Evolutionary conservation across 169 alveolate genomes (phyloP).

Genomic region (Plasmodium cynomolgi): DNA sequence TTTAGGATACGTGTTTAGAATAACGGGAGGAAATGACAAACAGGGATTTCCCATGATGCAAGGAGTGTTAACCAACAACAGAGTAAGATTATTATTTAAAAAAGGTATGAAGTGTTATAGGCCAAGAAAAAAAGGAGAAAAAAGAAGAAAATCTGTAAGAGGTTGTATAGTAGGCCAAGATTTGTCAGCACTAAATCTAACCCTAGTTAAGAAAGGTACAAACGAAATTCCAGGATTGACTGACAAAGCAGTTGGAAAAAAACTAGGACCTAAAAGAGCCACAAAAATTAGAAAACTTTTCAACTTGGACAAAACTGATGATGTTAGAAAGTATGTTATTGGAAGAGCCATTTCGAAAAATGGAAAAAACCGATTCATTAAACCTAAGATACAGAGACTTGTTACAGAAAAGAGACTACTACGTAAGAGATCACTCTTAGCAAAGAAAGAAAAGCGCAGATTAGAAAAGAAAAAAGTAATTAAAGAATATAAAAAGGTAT

Average conservation of each 20-base stretch:
- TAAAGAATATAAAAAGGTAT: slow-evolving; percentile 82
- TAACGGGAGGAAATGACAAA: slow-evolving; percentile 99
- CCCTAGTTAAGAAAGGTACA: slow-evolving; percentile 98
- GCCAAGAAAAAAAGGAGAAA: slow-evolving; percentile 98
- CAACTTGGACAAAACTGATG: slow-evolving; percentile 94
- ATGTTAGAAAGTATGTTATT: slow-evolving; percentile 96
- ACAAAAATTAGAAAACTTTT: slow-evolving; percentile 96
- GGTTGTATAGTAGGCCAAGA: slow-evolving; percentile 99
- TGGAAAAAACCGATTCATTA: slow-evolving; percentile 94
- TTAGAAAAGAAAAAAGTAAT: slow-evolving; percentile 82
- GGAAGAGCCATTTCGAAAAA: slow-evolving; percentile 85
- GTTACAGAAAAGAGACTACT: slow-evolving; percentile 98
- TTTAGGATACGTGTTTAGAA: slow-evolving; percentile 95
- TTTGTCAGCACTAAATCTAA: slow-evolving; percentile 96
- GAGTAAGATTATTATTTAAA: slow-evolving; percentile 92
- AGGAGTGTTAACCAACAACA: slow-evolving; percentile 95
- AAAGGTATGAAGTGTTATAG: slow-evolving; percentile 96
- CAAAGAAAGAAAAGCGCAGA: slow-evolving; percentile 82
- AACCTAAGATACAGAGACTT: slow-evolving; percentile 99
- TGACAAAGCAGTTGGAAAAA: slow-evolving; percentile 96
- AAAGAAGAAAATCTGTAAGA: slow-evolving; percentile 98
- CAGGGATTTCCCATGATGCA: slow-evolving; percentile 99
- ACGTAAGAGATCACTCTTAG: slow-evolving; percentile 92
- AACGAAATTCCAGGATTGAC: slow-evolving; percentile 98
- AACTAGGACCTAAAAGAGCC: slow-evolving; percentile 99